These are phyloP conservation scores for Pochonia chlamydosporia DNA, from an alignment of 2,329 filamentous ascomycete species.

Conservation along the genomic window DNA sequence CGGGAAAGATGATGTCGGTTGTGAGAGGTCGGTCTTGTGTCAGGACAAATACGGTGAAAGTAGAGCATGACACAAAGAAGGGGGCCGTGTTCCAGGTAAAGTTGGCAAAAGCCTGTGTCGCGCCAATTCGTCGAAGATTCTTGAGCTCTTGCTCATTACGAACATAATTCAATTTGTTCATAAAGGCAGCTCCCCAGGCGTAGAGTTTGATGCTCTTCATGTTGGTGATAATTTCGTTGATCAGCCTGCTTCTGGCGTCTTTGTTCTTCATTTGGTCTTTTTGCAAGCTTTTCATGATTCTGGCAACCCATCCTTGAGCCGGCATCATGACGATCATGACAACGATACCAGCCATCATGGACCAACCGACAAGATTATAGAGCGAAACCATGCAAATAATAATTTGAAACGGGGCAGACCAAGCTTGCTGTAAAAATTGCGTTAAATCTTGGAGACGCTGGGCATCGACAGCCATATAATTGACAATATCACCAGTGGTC, in stretches of 20 bases:
- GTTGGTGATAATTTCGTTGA: constrained; percentile 97
- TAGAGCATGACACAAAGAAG: constrained; percentile 95
- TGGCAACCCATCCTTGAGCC: constrained; percentile 85
- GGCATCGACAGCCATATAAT: constrained; percentile 98
- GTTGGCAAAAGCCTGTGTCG: constrained; percentile 87
- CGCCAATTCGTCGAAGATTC: constrained; percentile 92
- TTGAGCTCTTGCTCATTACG: constrained; percentile 94
- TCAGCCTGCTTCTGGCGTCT: constrained; percentile 83
- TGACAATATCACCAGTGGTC: constrained; percentile 95
- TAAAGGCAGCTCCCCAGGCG: constrained; percentile 94
- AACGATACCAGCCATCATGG: constrained; percentile 90
- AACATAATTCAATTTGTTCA: constrained; percentile 94
- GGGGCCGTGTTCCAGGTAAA: constrained; percentile 98
- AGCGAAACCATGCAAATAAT: constrained; percentile 90
- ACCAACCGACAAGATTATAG: constrained; percentile 89
- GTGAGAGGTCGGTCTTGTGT: constrained; percentile 76
- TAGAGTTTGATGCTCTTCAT: constrained; percentile 99
- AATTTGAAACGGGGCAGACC: constrained; percentile 97
- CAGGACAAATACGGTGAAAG: constrained; percentile 89
- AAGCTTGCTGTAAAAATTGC: constrained; percentile 91
- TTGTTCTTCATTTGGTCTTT: constrained; percentile 99
- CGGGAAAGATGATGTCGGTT: constrained; percentile 94
- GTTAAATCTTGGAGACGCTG: constrained; percentile 91
- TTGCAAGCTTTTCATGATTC: constrained; percentile 89
- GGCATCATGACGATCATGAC: constrained; percentile 98